These are phyloP conservation scores for Chlamydomonas schloesseri DNA, from an alignment of 139 green algal genomes.

Conservation along the genomic window DNA sequence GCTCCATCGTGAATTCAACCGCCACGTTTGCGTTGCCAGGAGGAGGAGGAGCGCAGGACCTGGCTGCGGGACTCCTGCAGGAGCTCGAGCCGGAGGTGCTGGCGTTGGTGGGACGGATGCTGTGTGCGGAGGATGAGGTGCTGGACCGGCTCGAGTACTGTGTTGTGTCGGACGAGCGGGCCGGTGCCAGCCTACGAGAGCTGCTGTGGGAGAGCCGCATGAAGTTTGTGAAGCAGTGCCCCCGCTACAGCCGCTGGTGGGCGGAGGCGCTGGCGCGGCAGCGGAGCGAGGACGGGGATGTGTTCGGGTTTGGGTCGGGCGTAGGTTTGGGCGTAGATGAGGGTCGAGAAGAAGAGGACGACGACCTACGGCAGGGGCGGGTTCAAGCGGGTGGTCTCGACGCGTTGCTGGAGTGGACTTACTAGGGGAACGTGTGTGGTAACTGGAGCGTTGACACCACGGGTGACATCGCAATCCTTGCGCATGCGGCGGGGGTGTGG, in stretches of 20 bases:
- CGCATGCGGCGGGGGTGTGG: too few species aligned
- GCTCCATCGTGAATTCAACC: neutral
- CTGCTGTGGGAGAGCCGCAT: slow-evolving; percentile 21
- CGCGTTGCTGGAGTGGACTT: too few species aligned
- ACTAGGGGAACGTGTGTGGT: too few species aligned
- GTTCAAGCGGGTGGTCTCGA: neutral
- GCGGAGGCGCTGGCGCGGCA: slow-evolving; percentile 17
- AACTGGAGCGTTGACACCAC: too few species aligned
- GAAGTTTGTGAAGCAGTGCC: slow-evolving; percentile 21
- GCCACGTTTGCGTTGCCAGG: too few species aligned
- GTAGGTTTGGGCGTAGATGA: neutral
- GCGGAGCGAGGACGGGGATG: slow-evolving; percentile 1
- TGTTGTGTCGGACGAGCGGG: neutral
- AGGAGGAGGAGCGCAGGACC: too few species aligned
- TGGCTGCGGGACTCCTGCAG: neutral
- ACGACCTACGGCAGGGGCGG: too few species aligned
- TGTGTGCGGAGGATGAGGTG: slow-evolving; percentile 8
- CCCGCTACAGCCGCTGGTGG: slow-evolving; percentile 34
- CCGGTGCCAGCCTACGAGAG: neutral
- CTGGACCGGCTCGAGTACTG: slow-evolving; percentile 25
- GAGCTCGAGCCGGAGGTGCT: slow-evolving; percentile 18
- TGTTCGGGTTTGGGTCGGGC: neutral
- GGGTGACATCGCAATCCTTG: too few species aligned
- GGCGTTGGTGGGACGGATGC: neutral
- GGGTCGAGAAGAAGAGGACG: neutral